phyloP scores from a whole-genome alignment of 2,329 filamentous ascomycete species.

The Akanthomyces dipterigenus region DNA sequence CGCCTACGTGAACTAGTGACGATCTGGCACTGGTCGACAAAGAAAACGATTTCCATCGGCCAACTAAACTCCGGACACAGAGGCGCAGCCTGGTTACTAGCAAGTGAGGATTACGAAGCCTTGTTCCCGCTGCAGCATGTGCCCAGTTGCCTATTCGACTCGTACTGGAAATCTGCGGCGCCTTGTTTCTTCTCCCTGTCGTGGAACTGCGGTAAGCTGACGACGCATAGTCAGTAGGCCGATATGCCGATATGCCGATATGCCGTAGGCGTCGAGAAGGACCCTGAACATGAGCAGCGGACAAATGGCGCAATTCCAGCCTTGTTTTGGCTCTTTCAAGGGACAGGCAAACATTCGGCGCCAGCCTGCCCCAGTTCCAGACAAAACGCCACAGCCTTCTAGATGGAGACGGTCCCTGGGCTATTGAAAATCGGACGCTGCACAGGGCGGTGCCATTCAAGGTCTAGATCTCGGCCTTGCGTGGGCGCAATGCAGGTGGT shows the following conservation, averaged over 20 bases:
- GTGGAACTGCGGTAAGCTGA: not conserved
- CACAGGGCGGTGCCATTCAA: not conserved
- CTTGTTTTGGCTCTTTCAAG: not conserved
- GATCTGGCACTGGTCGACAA: not conserved
- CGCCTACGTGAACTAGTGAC: not conserved
- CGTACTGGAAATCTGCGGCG: not conserved
- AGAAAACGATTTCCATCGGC: not conserved
- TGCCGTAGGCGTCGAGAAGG: not conserved
- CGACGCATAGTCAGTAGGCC: not conserved
- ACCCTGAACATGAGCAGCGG: no score
- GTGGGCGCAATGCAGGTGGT: not conserved
- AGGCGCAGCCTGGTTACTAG: not conserved
- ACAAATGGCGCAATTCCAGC: slow-evolving; percentile 6
- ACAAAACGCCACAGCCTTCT: not conserved
- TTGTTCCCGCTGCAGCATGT: not conserved
- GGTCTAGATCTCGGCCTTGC: not conserved
- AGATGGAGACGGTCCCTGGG: not conserved
- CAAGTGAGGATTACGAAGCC: not conserved
- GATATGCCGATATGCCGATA: no score
- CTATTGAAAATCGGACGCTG: not conserved
- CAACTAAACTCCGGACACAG: not conserved
- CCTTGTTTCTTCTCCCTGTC: not conserved
- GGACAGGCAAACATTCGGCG: not conserved
- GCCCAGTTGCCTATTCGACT: not conserved
- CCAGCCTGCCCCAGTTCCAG: not conserved